Evolutionary conservation across 2,329 filamentous ascomycete species (phyloP).

Genomic region (Madurella mycetomatis): DNA sequence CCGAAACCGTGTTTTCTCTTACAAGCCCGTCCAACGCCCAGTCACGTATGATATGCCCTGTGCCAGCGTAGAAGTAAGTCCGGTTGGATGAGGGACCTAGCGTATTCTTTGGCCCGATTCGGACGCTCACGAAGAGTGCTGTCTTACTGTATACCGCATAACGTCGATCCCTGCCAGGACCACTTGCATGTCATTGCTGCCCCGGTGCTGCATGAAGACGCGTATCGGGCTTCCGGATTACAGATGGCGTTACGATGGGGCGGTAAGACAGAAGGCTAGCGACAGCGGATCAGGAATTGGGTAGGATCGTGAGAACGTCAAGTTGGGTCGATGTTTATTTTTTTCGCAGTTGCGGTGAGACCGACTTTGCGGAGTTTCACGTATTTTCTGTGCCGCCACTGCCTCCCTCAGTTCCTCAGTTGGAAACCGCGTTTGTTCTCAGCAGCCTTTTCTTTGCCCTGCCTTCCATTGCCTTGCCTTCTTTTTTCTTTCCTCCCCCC

Average conservation of each 20-base stretch:
- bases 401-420: conserved; percentile 6
- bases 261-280: neutral
- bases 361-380: neutral
- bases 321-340: conserved; percentile 8
- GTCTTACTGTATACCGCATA: neutral
- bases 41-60: no score
- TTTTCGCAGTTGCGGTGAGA: conserved; percentile 11
- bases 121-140: neutral
- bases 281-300: conserved; percentile 9
- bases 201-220: conserved; percentile 1
- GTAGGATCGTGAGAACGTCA: conserved; percentile 6
- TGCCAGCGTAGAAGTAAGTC: no score
- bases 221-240: no score
- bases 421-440: neutral
- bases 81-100: no score
- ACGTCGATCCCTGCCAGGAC: neutral
- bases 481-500: neutral
- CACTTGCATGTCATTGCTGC: conserved; percentile 1
- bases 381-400: conserved; percentile 9
- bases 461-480: neutral
- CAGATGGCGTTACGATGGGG: neutral
- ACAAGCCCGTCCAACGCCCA: no score
- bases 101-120: no score
- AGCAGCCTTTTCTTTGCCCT: neutral
- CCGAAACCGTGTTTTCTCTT: no score